A percentile compares a stretch with the other conserved stretches of the same genome.
phyloP scores from a whole-genome alignment of 1,139 yeast genomes.

The Debaryomyces nepalensis region DNA sequence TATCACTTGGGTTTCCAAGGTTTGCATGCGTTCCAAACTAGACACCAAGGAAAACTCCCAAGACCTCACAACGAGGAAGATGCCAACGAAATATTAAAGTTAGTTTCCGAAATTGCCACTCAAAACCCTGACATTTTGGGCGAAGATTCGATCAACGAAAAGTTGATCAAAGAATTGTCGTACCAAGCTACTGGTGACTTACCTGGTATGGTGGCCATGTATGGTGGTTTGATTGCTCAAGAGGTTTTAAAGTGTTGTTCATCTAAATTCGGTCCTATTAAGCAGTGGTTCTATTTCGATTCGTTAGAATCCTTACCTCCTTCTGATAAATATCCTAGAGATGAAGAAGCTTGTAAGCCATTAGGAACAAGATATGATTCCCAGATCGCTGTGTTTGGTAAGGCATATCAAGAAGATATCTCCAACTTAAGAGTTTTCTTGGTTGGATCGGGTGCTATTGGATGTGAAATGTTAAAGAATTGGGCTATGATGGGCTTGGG shows the following conservation, averaged over 20 bases:
- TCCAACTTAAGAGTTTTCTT: slow-evolving; percentile 82
- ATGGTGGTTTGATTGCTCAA: slow-evolving; percentile 95
- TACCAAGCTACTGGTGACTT: slow-evolving; percentile 91
- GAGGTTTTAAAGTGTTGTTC: slow-evolving; percentile 95
- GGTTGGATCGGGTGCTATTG: slow-evolving; percentile 99
- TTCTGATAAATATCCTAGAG: slow-evolving; percentile 58
- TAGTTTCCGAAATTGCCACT: slow-evolving; percentile 62
- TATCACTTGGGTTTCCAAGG: slow-evolving; percentile 93
- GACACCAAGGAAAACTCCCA: slow-evolving; percentile 71
- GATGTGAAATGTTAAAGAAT: slow-evolving; percentile 97
- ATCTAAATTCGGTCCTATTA: slow-evolving; percentile 89
- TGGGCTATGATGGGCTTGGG: slow-evolving; percentile 99
- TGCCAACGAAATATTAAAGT: slow-evolving; percentile 65
- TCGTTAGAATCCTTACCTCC: slow-evolving; percentile 89
- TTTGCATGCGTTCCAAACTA: slow-evolving; percentile 69
- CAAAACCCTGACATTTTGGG: slow-evolving; percentile 64
- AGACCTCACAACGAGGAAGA: slow-evolving; percentile 77
- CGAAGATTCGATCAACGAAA: slow-evolving; percentile 61
- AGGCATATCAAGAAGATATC: slow-evolving; percentile 69
- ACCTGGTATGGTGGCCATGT: slow-evolving; percentile 87
- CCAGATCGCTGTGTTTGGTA: slow-evolving; percentile 93
- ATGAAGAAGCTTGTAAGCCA: slow-evolving; percentile 75
- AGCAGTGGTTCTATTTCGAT: slow-evolving; percentile 92
- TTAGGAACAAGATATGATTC: slow-evolving; percentile 83
- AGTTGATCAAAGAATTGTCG: slow-evolving; percentile 71